Evolutionary conservation across 768 basidiomycete species (phyloP).

Genomic region (Harrya chromipes): DNA sequence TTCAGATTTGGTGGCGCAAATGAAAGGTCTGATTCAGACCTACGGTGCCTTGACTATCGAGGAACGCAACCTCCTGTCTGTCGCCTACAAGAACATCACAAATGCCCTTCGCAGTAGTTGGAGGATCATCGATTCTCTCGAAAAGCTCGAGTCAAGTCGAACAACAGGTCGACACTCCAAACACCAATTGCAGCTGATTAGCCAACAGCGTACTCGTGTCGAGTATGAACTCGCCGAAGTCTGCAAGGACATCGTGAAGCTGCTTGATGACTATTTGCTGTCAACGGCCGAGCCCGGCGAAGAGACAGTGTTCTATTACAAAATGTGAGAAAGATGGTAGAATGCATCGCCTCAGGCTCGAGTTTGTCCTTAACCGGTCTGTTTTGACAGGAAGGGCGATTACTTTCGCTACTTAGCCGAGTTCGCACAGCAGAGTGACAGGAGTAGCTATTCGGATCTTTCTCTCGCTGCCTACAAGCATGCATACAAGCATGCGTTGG

Average conservation of each 20-base stretch:
- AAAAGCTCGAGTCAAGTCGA: conserved; percentile 53
- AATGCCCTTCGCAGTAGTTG: conserved; percentile 81
- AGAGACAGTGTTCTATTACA: conserved; percentile 86
- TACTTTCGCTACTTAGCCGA: conserved; percentile 91
- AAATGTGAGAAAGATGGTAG: conserved; percentile 55
- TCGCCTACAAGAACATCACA: conserved; percentile 90
- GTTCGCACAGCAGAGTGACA: conserved; percentile 69
- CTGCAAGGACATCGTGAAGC: conserved; percentile 74
- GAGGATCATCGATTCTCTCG: conserved; percentile 75
- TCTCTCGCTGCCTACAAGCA: conserved; percentile 84
- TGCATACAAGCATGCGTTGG: conserved; percentile 79
- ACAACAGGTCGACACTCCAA: conserved; percentile 23
- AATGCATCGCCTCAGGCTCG: not conserved
- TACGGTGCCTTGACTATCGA: conserved; percentile 74
- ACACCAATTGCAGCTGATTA: conserved; percentile 61
- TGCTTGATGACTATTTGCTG: conserved; percentile 60
- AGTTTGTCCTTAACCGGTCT: conserved; percentile 8
- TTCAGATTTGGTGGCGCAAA: conserved; percentile 71
- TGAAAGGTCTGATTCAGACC: conserved; percentile 69
- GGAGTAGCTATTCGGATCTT: conserved; percentile 64
- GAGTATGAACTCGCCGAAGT: conserved; percentile 72
- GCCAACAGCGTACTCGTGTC: conserved; percentile 69
- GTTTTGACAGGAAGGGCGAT: conserved; percentile 67
- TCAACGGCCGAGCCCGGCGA: conserved; percentile 70
- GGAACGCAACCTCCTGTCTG: conserved; percentile 84